Conservation (phyloP, 75 land plant species). For the Pinus taeda region DNA sequence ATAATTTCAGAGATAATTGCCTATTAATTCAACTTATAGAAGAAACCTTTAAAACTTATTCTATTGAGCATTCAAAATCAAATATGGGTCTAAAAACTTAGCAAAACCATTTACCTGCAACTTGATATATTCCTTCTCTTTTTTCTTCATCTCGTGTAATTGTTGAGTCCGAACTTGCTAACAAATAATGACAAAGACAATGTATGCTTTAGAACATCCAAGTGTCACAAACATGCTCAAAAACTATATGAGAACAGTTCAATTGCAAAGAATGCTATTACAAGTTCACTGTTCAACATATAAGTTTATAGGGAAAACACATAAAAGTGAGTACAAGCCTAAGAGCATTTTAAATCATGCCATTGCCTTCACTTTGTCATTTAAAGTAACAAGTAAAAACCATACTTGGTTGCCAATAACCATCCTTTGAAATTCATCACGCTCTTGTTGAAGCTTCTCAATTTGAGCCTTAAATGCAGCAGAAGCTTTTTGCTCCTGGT, state of each 20-base stretch:
- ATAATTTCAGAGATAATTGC: no score
- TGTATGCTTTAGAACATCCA: slow-evolving; percentile 1
- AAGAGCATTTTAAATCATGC: background rate
- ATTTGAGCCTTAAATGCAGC: slow-evolving; percentile 88
- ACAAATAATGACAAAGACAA: slow-evolving; percentile 10
- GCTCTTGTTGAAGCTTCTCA: slow-evolving; percentile 92
- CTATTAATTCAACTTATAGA: background rate
- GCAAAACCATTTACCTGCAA: slow-evolving; percentile 65
- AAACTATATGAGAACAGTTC: background rate
- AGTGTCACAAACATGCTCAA: background rate
- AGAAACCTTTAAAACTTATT: background rate
- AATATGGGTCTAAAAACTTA: background rate
- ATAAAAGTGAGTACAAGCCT: background rate
- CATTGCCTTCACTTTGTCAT: background rate
- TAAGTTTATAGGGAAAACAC: background rate
- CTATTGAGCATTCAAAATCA: background rate
- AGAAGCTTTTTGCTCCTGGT: slow-evolving; percentile 87
- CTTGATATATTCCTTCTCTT: slow-evolving; percentile 94
- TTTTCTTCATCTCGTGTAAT: slow-evolving; percentile 98
- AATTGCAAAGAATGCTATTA: background rate
- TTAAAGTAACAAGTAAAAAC: background rate
- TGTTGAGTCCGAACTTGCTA: slow-evolving; percentile 96
- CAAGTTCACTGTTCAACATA: background rate
- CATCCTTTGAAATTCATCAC: slow-evolving; percentile 97
- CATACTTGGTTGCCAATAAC: slow-evolving; percentile 71